Conservation (phyloP, 352 stramenopile genomes). For the Globisporangium heterothallicum region DNA sequence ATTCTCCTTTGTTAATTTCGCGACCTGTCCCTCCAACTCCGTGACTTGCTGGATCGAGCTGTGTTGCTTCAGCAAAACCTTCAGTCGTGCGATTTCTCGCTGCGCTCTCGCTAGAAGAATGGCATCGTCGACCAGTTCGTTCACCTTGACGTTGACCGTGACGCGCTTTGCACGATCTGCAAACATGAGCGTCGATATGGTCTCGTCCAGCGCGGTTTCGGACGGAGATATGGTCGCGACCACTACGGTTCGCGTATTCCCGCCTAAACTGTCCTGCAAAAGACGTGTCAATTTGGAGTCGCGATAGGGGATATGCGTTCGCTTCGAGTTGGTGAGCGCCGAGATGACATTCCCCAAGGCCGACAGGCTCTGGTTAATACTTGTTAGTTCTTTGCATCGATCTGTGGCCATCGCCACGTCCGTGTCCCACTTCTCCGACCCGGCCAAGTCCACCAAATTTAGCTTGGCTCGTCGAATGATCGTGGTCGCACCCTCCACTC, state of each 20-base stretch:
- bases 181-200: conserved; percentile 88
- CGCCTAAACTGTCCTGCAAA: conserved; percentile 72
- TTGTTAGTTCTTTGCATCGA: conserved; percentile 84
- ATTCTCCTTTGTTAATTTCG: conserved; percentile 38
- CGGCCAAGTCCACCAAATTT: conserved; percentile 90
- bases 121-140: conserved; percentile 80
- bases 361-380: conserved; percentile 90
- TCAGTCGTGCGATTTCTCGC: conserved; percentile 61
- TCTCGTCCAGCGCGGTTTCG: conserved; percentile 75
- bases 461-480: conserved; percentile 81
- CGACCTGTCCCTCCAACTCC: conserved; percentile 40
- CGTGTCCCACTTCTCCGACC: conserved; percentile 89
- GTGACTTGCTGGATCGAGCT: conserved; percentile 24
- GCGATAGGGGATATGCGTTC: conserved; percentile 92
- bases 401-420: conserved; percentile 59
- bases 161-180: conserved; percentile 81
- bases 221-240: conserved; percentile 88
- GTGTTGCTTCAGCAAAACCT: conserved; percentile 51
- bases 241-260: conserved; percentile 88
- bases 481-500: conserved; percentile 52
- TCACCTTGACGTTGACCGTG: conserved; percentile 64
- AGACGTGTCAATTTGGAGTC: conserved; percentile 97
- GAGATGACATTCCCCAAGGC: conserved; percentile 88
- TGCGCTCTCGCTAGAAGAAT: conserved; percentile 68
- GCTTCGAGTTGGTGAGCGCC: conserved; percentile 59